These are phyloP conservation scores for Emericellopsis cladophorae DNA, from an alignment of 2,329 filamentous ascomycete genomes.

Conservation along the genomic window DNA sequence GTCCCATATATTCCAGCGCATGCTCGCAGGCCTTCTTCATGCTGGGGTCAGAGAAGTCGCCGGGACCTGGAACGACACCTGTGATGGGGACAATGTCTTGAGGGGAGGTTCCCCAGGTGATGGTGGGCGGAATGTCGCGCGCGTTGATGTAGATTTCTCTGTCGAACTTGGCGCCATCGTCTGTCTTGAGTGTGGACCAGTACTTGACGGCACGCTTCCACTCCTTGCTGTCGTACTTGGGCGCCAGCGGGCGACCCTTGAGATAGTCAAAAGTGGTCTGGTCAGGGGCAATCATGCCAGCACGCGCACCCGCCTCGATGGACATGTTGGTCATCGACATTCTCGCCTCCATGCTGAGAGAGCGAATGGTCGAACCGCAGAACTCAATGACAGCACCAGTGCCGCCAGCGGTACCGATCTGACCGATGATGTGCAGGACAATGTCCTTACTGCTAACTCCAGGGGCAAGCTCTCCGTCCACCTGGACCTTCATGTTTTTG, in stretches of 20 bases:
- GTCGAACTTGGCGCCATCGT: slow-evolving; percentile 82
- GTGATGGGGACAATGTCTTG: slow-evolving; percentile 95
- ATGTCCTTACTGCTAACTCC: slow-evolving; percentile 96
- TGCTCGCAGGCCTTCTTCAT: slow-evolving; percentile 72
- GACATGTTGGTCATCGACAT: slow-evolving; percentile 99
- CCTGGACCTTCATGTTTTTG: slow-evolving; percentile 97
- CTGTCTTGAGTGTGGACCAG: slow-evolving; percentile 78
- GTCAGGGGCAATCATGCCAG: slow-evolving; percentile 94
- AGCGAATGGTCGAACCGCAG: slow-evolving; percentile 84
- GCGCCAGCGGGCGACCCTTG: slow-evolving; percentile 79
- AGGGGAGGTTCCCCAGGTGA: slow-evolving; percentile 94
- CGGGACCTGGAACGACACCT: slow-evolving; percentile 77
- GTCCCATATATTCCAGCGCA: slow-evolving; percentile 92
- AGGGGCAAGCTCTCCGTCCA: slow-evolving; percentile 78
- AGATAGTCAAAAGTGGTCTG: slow-evolving; percentile 92
- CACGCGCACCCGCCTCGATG: slow-evolving; percentile 88
- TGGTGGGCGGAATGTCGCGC: slow-evolving; percentile 85
- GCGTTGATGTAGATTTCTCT: slow-evolving; percentile 79
- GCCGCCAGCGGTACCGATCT: slow-evolving; percentile 90
- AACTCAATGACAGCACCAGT: slow-evolving; percentile 95
- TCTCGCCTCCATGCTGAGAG: slow-evolving; percentile 86
- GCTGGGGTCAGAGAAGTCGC: slow-evolving; percentile 66
- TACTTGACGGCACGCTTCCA: slow-evolving; percentile 83
- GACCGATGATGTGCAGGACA: slow-evolving; percentile 81
- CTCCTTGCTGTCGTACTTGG: slow-evolving; percentile 69